Evolutionary conservation across 164 flowering plant genomes (phyloP), one percentile per base, ranked within the genome.

Genomic region (Amborella trichopoda): DNA sequence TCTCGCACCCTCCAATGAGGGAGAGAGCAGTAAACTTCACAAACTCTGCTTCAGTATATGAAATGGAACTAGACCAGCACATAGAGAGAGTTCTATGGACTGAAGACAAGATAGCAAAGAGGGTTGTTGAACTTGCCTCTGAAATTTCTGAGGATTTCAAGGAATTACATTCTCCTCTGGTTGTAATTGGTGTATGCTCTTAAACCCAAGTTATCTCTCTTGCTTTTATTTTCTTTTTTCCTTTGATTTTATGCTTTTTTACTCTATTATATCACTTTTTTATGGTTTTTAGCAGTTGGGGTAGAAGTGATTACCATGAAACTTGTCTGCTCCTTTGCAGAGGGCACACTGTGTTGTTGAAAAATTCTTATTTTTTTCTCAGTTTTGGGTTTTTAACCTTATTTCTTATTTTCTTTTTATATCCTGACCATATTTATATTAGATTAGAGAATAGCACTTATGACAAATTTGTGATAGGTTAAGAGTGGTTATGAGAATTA

Each of bases 21-120:
- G n/a, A n/a, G n/a, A n/a, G n/a, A n/a, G n/a, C n/a, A n/a, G n/a
- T n/a, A n/a, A n/a, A n/a, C n/a, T n/a, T n/a, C n/a, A n/a, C n/a
- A n/a, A n/a, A n/a, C n/a, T n/a, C n/a, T n/a, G n/a, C n/a, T n/a
- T n/a, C n/a, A n/a, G n/a, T n/a, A n/a, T n/a, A n/a, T n/a, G n/a
- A n/a, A n/a, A 25, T 49, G 72, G 66, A 51, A 13, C n/a, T 78
- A 53, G 66, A 77, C 16, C 61, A 70, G 14, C 70, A 79, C 65
- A 77, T 87, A 33, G 88, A 79, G 59, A 60, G 57, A 28, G 55
- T 81, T 28, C 56, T 87, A 16, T 87, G 82, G 81, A 68, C 55
- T 3, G 55, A 59, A 10, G 59, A 69, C 18, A 66, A 76, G 46
- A 77, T 88, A 20, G 47, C 76, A 1, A 28, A 53, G 10, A 66